Evolutionary conservation across 371 early-diverging fungal species (phyloP), one percentile per base, ranked within the genome.

Genomic region (Saksenaea vasiformis): DNA sequence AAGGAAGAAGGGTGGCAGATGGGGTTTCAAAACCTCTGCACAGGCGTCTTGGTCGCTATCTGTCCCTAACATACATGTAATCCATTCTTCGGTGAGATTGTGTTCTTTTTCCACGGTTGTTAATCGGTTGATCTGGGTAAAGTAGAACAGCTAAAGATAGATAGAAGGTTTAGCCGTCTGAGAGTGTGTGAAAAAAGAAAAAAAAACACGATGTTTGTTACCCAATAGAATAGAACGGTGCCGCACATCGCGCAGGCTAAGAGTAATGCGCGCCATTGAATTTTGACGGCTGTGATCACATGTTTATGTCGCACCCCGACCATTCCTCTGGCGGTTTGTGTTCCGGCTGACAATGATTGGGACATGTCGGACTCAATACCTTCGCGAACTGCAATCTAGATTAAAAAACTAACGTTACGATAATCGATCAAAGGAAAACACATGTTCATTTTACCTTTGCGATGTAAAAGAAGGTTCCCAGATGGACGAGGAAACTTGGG

Each of bases 201-300:
- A 5, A 11, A 47, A 22, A 47, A n/a, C 22, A 62, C 28, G 27
- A 56, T 34, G 22, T 22, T n/a, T 11, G 10, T 58, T 65, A 73
- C 74, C 80, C 81, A 82, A 66, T 79, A 81, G 62, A 79, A 70
- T 19, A 75, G 67, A 14, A 82, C 78, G 2, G 78, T 72, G 19
- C 72, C 63, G n/a, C 80, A 68, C 11, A 84, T 77, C 15, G 72
- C 68, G 35, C 82, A 43, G 26, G 84, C 88, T 56, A 87, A 69
- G 28, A 85, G 51, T 3, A 86, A 73, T 0, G 88, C 82, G 36
- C 88, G 73, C 88, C 88, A 87, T 65, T 87, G 86, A 56, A 87
- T 78, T 43, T 78, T 78, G 41, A 86, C 80, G 19, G 85, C 82
- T 56, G 79, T 79, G 65, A 84, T 67, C 51, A 85, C 80, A 56